Evolutionary conservation across 306 rosid species (phyloP).

Genomic region (Cucurbita moschata): DNA sequence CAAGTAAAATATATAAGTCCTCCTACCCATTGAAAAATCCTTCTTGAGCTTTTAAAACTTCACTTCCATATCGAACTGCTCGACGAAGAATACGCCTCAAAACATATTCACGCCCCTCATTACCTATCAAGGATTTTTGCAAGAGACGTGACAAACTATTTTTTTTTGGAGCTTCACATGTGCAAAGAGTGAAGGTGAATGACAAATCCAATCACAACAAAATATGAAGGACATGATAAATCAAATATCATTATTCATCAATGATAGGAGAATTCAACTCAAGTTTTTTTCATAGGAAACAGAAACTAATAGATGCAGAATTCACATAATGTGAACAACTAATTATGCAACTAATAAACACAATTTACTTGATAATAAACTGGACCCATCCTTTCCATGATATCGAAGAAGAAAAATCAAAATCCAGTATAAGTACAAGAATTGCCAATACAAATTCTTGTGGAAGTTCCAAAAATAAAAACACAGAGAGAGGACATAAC

Average conservation of each 20-base stretch:
- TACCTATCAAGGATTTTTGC: conserved; percentile 33
- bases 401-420: background rate
- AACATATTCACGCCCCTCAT: conserved; percentile 97
- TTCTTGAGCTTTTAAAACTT: conserved; percentile 76
- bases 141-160: background rate
- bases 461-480: background rate
- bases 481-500: background rate
- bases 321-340: background rate
- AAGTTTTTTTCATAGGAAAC: no score
- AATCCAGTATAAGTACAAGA: background rate
- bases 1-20: background rate
- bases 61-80: conserved; percentile 96
- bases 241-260: background rate
- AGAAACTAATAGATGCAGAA: no score
- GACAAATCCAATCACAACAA: background rate
- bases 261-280: background rate
- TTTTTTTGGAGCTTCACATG: background rate
- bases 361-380: background rate
- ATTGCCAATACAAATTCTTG: background rate
- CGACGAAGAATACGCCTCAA: conserved; percentile 96
- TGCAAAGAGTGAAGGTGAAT: background rate
- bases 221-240: background rate
- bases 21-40: conserved; percentile 86
- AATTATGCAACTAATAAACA: background rate
- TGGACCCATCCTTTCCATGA: background rate